phyloP scores from a whole-genome alignment of 495 filamentous ascomycete genomes.

The Penicillium herquei region DNA sequence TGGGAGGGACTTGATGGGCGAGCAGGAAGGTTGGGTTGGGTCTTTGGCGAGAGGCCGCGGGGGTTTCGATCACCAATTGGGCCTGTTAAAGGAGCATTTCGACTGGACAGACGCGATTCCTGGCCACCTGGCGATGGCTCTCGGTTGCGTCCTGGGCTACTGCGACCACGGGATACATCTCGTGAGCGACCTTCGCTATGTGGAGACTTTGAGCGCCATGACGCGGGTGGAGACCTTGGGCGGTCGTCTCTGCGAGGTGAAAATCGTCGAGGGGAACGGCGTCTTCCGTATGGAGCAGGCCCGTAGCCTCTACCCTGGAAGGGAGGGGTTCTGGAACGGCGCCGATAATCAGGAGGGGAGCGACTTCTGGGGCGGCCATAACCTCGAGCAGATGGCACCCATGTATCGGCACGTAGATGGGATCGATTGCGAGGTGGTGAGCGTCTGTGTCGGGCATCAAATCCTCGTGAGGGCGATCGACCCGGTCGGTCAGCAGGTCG shows the following conservation, averaged over 20 bases:
- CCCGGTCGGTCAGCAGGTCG: constrained; percentile 42
- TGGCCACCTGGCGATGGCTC: constrained; percentile 33
- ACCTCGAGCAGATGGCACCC: constrained; percentile 40
- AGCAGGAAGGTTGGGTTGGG: neutral
- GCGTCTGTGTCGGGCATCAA: constrained; percentile 37
- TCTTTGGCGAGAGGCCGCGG: constrained; percentile 26
- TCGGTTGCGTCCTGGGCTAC: constrained; percentile 32
- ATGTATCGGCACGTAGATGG: constrained; percentile 47
- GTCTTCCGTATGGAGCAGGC: constrained; percentile 31
- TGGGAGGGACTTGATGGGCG: constrained; percentile 16
- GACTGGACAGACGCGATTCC: constrained; percentile 23
- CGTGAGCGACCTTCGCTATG: constrained; percentile 34
- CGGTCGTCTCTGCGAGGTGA: constrained; percentile 45
- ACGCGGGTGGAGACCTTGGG: constrained; percentile 38
- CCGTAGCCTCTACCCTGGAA: constrained; percentile 38
- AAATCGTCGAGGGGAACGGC: constrained; percentile 39
- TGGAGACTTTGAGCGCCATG: constrained; percentile 48
- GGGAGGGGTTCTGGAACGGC: constrained; percentile 48
- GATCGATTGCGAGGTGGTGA: constrained; percentile 42
- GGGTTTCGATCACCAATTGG: constrained; percentile 19
- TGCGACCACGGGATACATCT: constrained; percentile 32
- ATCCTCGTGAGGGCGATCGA: constrained; percentile 38
- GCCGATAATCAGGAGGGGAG: constrained; percentile 40
- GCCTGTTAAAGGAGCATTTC: constrained; percentile 16
- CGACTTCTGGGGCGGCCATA: constrained; percentile 44